A percentile compares a stretch with the other conserved stretches of the same genome.
phyloP scores from a whole-genome alignment of 2,329 filamentous ascomycete genomes.

The Chrysosphaeria jannelii region DNA sequence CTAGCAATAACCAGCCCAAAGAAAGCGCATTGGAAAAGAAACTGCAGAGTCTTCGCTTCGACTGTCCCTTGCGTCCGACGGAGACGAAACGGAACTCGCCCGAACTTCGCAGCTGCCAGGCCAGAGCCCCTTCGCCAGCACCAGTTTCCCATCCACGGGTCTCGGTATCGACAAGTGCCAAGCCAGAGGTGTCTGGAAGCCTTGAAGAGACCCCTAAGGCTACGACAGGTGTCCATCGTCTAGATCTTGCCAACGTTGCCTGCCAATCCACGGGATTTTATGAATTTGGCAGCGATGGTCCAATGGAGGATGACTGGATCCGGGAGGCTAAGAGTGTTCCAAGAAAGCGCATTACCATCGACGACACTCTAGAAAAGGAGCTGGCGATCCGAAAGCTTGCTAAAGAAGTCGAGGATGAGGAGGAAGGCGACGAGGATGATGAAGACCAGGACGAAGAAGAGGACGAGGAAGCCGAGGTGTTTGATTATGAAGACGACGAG shows the following conservation, averaged over 20 bases:
- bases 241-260: conserved; percentile 15
- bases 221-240: too few species aligned
- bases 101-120: too few species aligned
- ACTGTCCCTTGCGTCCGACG: too few species aligned
- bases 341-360: conserved; percentile 41
- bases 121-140: too few species aligned
- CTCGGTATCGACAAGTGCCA: too few species aligned
- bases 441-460: conserved; percentile 12
- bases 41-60: too few species aligned
- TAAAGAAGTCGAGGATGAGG: conserved; percentile 47
- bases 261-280: conserved; percentile 41
- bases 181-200: conserved; percentile 6
- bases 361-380: conserved; percentile 73
- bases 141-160: too few species aligned
- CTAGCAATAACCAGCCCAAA: too few species aligned
- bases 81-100: too few species aligned
- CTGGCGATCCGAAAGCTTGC: conserved; percentile 61
- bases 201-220: too few species aligned
- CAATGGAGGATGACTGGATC: conserved; percentile 79
- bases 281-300: conserved; percentile 63
- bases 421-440: conserved; percentile 19
- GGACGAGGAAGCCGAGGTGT: conserved; percentile 11
- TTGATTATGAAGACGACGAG: conserved; percentile 19
- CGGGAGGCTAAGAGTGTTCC: conserved; percentile 30
- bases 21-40: too few species aligned